Base-by-base conservation (phyloP, 768 basidiomycete genomes). In the Agrocybe chaxingu region DNA sequence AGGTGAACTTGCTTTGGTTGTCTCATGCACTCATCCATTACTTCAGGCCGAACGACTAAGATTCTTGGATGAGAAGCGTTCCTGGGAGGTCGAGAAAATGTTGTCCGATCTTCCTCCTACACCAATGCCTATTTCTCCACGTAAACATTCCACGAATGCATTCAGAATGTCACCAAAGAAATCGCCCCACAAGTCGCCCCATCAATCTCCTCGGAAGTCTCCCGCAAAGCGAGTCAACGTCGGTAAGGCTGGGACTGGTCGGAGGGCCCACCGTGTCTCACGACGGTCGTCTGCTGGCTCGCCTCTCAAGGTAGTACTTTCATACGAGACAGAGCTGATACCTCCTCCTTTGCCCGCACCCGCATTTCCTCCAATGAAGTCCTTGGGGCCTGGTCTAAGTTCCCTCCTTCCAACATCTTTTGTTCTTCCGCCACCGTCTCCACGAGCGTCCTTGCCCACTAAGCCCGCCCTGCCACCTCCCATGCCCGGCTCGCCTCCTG, bases 401-500 rank as follows among this genome's bases (percentile, higher is more conserved):
- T 77, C 81, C 1, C 71, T 86, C 31, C 74, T 89, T 18, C 79
- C 87, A 3, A 83, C 79, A 8, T 78, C 85, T 10, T 92, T 92
- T 53, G 82, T 87, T 1, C 77, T 92, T 3, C 89, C 89, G 10
- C 88, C 88, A 1, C 88, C 85, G 2, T 88, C 87, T 7, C 89
- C 88, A 10, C 75, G 77, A 16, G 78, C 88, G 1, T 80, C 84
- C 1, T 64, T 89, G 24, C 84, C 82, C 5, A 74, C 77, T 0
- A 71, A 75, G 34, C 72, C 77, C 13, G 67, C 74, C 2, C 67
- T 77, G 0, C 68, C 71, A 11, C 57, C 61, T 53, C 24, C 52
- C 54, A 44, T 51, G 56, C 19, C 51, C 50, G 46, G 41, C 30
- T 33, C 48, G 13, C 35, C 33, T 31, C n/a, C 24, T 32, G 48